Evolutionary conservation across 1,139 yeast genomes (phyloP).

Genomic region (Kodamaea sp.): DNA sequence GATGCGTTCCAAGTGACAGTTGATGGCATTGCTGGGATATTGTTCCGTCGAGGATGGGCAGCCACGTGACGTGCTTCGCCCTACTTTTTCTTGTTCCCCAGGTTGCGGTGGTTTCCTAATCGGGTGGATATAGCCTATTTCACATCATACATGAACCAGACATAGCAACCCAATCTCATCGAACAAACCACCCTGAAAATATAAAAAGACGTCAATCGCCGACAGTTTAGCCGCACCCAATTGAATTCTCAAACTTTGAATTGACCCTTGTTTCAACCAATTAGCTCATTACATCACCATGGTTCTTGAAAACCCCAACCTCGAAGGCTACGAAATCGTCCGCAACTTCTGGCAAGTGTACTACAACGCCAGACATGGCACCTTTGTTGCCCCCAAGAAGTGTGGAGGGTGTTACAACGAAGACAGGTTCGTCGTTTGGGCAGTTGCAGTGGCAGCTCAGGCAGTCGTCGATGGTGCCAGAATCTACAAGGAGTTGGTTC

Average conservation of each 20-base stretch:
- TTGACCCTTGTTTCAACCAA: not conserved
- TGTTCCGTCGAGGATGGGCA: too few species aligned
- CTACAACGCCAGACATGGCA: constrained; percentile 45
- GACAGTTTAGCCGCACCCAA: too few species aligned
- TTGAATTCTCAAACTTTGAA: too few species aligned
- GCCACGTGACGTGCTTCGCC: not conserved
- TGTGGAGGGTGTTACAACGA: constrained; percentile 56
- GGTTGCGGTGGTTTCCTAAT: not conserved
- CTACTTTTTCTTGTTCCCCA: not conserved
- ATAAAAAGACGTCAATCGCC: too few species aligned
- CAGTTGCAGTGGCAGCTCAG: constrained; percentile 64
- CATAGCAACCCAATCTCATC: not conserved
- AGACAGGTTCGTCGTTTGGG: constrained; percentile 64
- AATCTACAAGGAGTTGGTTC: constrained; percentile 55
- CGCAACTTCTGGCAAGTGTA: constrained; percentile 48
- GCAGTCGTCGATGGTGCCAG: constrained; percentile 64
- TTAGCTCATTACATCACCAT: constrained; percentile 12
- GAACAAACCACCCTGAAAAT: too few species aligned
- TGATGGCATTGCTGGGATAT: too few species aligned
- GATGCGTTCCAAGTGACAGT: too few species aligned
- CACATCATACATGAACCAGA: not conserved
- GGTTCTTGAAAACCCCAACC: constrained; percentile 40
- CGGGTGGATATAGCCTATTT: not conserved
- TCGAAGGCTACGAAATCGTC: constrained; percentile 53
- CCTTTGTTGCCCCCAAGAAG: constrained; percentile 44